Evolutionary conservation across 2,329 filamentous ascomycete genomes (phyloP).

Genomic region (Colletotrichum sp.): DNA sequence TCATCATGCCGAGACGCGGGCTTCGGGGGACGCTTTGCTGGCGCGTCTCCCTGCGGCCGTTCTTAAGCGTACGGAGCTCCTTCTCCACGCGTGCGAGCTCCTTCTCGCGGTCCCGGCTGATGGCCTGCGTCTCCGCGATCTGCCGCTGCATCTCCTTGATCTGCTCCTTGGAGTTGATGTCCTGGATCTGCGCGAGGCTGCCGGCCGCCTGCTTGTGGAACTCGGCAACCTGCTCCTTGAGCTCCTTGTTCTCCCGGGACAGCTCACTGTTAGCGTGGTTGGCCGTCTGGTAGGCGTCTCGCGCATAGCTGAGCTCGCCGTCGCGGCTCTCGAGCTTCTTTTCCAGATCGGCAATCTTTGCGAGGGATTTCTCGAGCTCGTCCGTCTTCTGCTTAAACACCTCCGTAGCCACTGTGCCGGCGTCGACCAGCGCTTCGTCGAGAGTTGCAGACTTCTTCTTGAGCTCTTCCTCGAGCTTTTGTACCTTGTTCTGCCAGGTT

Average conservation of each 20-base stretch:
- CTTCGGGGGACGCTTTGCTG: constrained; percentile 63
- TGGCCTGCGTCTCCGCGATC: constrained; percentile 44
- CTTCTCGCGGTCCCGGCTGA: constrained; percentile 55
- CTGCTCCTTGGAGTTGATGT: constrained; percentile 46
- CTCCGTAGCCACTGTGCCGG: constrained; percentile 14
- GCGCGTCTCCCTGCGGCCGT: constrained; percentile 59
- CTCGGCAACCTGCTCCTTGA: constrained; percentile 46
- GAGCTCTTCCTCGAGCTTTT: constrained; percentile 42
- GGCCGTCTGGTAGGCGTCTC: constrained; percentile 63
- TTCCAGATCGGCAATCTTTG: constrained; percentile 43
- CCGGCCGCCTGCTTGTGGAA: constrained; percentile 47
- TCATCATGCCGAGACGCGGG: constrained; percentile 59
- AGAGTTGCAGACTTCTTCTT: constrained; percentile 36
- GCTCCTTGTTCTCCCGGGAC: constrained; percentile 48
- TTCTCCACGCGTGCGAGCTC: constrained; percentile 54
- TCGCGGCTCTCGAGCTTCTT: constrained; percentile 40
- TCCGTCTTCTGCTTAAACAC: constrained; percentile 43
- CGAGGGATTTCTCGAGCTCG: constrained; percentile 43
- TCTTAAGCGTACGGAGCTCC: constrained; percentile 53
- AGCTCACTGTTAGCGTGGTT: constrained; percentile 53
- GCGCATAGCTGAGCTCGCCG: constrained; percentile 61
- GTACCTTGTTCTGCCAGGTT: constrained; percentile 37
- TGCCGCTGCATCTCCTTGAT: constrained; percentile 38
- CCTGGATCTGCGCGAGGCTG: constrained; percentile 52
- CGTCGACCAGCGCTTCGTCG: constrained; percentile 35